Evolutionary conservation across 345 rosid genomes (phyloP).

Genomic region (Syzygium oleosum): DNA sequence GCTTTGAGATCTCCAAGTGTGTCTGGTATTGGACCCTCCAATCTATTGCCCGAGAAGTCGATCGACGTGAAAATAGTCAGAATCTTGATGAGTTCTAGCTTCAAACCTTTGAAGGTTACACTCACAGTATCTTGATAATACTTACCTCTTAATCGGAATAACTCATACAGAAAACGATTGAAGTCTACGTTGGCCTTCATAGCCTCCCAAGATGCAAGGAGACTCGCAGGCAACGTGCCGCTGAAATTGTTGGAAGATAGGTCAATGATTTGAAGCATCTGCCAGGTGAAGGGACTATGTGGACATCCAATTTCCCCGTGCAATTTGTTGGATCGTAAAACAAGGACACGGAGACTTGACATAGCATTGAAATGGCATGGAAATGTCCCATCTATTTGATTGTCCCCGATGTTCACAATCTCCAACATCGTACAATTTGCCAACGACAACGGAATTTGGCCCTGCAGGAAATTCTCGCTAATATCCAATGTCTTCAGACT

Average conservation of each 20-base stretch:
- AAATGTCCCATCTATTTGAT: too few relatives aligned
- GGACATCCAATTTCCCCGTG: conserved; percentile 10
- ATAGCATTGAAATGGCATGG: too few relatives aligned
- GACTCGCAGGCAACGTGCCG: background rate
- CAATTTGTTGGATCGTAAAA: too few relatives aligned
- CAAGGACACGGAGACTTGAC: too few relatives aligned
- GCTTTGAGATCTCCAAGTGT: conserved; percentile 6
- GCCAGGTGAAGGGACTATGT: background rate
- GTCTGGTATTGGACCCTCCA: conserved; percentile 8
- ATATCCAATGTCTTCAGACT: too few relatives aligned
- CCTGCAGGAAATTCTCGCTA: too few relatives aligned
- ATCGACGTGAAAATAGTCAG: background rate
- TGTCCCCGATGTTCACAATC: too few relatives aligned
- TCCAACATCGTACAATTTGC: too few relatives aligned
- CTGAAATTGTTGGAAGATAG: conserved; percentile 21
- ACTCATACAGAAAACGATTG: background rate
- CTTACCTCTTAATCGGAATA: background rate
- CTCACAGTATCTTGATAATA: conserved; percentile 9
- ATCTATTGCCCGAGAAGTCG: background rate
- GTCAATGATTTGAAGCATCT: conserved; percentile 33
- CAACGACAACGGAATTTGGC: too few relatives aligned
- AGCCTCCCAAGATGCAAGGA: background rate
- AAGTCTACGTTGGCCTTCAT: background rate
- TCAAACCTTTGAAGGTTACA: conserved; percentile 29
- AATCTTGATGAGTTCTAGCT: conserved; percentile 13